phyloP scores from a whole-genome alignment of 305 asterid genomes.

The Fraxinus sp. region DNA sequence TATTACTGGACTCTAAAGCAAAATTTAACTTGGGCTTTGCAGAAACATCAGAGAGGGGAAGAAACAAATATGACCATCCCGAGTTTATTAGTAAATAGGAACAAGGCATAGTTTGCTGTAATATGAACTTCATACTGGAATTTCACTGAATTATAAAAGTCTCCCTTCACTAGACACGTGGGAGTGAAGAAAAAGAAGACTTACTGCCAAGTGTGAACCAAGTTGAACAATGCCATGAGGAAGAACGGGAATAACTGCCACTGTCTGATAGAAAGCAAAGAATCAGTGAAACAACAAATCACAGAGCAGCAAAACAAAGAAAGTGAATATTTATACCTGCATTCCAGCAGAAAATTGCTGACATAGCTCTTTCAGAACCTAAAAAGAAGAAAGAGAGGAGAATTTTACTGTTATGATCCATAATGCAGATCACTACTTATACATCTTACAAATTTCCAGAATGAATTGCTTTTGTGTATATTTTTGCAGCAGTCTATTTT shows the following conservation, averaged over 20 bases:
- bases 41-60: not conserved
- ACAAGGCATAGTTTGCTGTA: not conserved
- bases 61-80: not conserved
- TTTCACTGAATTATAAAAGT: not conserved
- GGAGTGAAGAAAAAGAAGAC: conserved; percentile 25
- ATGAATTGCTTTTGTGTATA: not conserved
- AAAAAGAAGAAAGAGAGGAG: conserved; percentile 3
- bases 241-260: conserved; percentile 69
- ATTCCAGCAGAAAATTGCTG: conserved; percentile 72
- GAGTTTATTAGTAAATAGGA: not conserved
- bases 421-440: not conserved
- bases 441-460: not conserved
- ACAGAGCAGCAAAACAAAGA: not conserved
- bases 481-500: conserved; percentile 6
- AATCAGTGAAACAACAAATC: conserved; percentile 15
- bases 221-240: conserved; percentile 82
- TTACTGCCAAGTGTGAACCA: conserved; percentile 60
- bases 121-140: not conserved
- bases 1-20: not conserved
- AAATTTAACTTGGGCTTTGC: not conserved
- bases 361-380: conserved; percentile 57
- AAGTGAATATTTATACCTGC: conserved; percentile 46
- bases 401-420: conserved; percentile 8
- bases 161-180: not conserved
- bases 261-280: conserved; percentile 44